Evolutionary conservation across 805 yeast genomes (phyloP), one percentile per base, ranked within the genome.

Genomic region (Yamadazyma ubonensis): DNA sequence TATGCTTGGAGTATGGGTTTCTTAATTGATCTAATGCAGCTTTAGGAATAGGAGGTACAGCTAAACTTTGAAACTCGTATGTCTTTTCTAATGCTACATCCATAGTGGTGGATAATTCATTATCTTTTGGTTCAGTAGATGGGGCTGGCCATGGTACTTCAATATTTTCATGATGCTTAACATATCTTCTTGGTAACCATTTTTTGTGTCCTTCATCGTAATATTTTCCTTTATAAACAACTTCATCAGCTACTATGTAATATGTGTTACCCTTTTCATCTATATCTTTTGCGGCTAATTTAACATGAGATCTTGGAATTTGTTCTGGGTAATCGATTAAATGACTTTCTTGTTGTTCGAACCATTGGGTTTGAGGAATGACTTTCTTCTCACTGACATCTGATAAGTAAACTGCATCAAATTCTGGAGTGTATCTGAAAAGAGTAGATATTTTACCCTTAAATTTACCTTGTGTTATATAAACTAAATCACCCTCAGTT

Each of bases 61-160:
- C 79, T 5, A 86, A 63, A 14, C 86, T 74, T 42, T 80, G 81
- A 15, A 85, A 82, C 61, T 78, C 83, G 60, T 71, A 85, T 3
- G 96, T 80, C 58, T 88, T 83, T 51, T 79, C 86, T 45, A 80
- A 76, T 2, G 78, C 88, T 2, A 67, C 61, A 7, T 69, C 76
- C 20, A 75, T 73, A 5, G 62, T 57, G 1, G 95, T 86, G 3
- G 81, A 76, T 47, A 77, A 67, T 21, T 57, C 64, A 36, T 80
- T 81, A 48, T 81, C 88, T 46, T 76, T 76, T 0, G 59, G 49
- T 21, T 71, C 79, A 14, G 46, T 44, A 12, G 67, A 63, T 1
- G 93, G 90, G 51, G 77, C 75, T 27, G 96, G 96, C 95, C 96
- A 91, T 39, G 97, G 97, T 36, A 90, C 81, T 46, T 80, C 76